Evolutionary conservation across 176 grass and related monocot genomes (phyloP), one percentile per base, ranked within the genome.

Genomic region (Metroxylon sagu): DNA sequence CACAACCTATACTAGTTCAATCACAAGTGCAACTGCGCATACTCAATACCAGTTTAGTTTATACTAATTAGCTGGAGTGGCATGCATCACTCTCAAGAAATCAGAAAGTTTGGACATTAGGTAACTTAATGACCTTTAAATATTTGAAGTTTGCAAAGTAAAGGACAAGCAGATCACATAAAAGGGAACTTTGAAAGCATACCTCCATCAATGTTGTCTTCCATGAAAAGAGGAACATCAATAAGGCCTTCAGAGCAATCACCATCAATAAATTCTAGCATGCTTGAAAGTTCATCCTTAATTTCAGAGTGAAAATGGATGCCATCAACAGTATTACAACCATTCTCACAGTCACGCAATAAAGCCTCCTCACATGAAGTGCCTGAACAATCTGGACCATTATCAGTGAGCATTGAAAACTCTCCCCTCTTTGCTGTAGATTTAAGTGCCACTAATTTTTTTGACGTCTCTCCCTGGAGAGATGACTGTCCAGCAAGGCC

Each of bases 291-390:
- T 70, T 74, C 79, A 52, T 74, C 65, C 60, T 82, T 90, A 27
- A 75, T 35, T 60, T 69, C 72, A 65, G 60, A 76, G 26, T 55
- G 19, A 60, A 63, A 68, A 62, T 64, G 25, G 3, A 49, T 31
- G 15, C 59, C 54, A 52, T 80, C 77, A 25, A 68, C 35, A 71
- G 15, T 56, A 68, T 56, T 53, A 52, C 16, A 67, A 60, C 54
- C 81, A 21, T 23, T 81, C 29, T 62, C 69, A 67, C 78, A 81
- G 60, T 55, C 66, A 80, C 80, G 65, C 61, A 79, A 62, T 14
- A 71, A 68, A 14, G 74, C 72, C 57, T 90, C 80, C 63, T 73
- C 80, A 61, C 76, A 80, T 64, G 88, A 93, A 64, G 82, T 68
- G 18, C 70, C 85, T 19, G 88, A 99, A 68, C 74, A 82, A 65